Evolutionary conservation across 1,284 basidiomycete genomes (phyloP).

Genomic region (Cryptococcus sp.): DNA sequence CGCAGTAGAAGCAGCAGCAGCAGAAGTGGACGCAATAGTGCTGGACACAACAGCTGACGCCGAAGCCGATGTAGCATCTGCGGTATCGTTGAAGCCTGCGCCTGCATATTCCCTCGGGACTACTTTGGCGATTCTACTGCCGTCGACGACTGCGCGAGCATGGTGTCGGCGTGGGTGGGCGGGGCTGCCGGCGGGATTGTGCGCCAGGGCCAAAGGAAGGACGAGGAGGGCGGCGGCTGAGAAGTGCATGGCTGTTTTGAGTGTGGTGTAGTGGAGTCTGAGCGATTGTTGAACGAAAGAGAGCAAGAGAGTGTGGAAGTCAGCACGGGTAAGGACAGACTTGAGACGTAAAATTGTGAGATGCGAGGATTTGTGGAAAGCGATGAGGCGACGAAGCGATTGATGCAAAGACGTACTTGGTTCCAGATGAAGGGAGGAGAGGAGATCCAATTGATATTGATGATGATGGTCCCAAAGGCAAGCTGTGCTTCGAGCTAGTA

Average conservation of each 20-base stretch:
- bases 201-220: slow-evolving; percentile 23
- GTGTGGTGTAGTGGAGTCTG: neutral
- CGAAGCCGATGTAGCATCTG: slow-evolving; percentile 4
- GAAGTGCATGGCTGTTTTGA: slow-evolving; percentile 18
- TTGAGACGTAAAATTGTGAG: too few species aligned
- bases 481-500: too few species aligned
- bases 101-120: slow-evolving; percentile 15
- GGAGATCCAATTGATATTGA: too few species aligned
- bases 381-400: too few species aligned
- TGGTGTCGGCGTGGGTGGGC: slow-evolving; percentile 23
- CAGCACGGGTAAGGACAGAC: too few species aligned
- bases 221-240: slow-evolving; percentile 20
- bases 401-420: too few species aligned
- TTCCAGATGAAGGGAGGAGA: too few species aligned
- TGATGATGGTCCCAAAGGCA: too few species aligned
- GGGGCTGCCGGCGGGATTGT: slow-evolving; percentile 6
- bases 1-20: neutral
- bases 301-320: too few species aligned
- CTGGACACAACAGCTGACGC: slow-evolving; percentile 2
- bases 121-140: slow-evolving; percentile 7
- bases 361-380: too few species aligned
- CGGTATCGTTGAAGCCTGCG: slow-evolving; percentile 13
- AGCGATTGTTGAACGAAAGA: too few species aligned
- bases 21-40: slow-evolving; percentile 1
- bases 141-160: slow-evolving; percentile 22